Percentiles rank a stretch among this genome's conserved stretches.
phyloP scores from a whole-genome alignment of 257 asterid genomes.

The Solanum megistacrolobum region DNA sequence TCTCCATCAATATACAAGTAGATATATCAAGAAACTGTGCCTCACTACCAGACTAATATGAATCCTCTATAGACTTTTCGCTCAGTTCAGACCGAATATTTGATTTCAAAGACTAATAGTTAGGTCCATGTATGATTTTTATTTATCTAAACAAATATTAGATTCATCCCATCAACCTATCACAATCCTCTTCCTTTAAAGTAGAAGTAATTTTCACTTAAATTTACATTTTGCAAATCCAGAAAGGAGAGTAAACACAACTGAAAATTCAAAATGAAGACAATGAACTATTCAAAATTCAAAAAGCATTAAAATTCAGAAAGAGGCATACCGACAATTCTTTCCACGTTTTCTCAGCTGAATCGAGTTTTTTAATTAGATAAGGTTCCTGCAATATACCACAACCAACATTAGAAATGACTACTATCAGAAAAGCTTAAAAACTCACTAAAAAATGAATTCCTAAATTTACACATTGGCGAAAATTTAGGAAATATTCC shows the following conservation, averaged over 20 bases:
- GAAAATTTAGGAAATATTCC: not conserved
- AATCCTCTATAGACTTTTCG: not conserved
- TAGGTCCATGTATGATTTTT: not conserved
- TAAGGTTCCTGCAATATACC: conserved; percentile 72
- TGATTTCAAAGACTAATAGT: not conserved
- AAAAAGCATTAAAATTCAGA: not conserved
- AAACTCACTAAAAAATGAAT: not conserved
- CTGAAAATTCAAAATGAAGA: not conserved
- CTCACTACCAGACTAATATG: not conserved
- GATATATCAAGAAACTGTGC: not conserved
- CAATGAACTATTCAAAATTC: not conserved
- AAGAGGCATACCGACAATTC: conserved; percentile 69
- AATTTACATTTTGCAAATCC: not conserved
- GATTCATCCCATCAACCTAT: not conserved
- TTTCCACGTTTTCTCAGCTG: conserved; percentile 93
- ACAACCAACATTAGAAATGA: not conserved
- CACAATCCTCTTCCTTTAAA: not conserved
- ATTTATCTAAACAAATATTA: not conserved
- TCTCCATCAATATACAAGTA: not conserved
- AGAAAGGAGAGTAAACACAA: not conserved
- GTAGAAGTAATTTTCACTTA: not conserved
- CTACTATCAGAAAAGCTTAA: not conserved
- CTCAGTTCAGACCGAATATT: not conserved
- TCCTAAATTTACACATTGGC: not conserved
- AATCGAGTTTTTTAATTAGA: conserved; percentile 75